Evolutionary conservation across 192 early-diverging fungal genomes (phyloP), one percentile per base, ranked within the genome.

Genomic region (Chytriomyces sp.): DNA sequence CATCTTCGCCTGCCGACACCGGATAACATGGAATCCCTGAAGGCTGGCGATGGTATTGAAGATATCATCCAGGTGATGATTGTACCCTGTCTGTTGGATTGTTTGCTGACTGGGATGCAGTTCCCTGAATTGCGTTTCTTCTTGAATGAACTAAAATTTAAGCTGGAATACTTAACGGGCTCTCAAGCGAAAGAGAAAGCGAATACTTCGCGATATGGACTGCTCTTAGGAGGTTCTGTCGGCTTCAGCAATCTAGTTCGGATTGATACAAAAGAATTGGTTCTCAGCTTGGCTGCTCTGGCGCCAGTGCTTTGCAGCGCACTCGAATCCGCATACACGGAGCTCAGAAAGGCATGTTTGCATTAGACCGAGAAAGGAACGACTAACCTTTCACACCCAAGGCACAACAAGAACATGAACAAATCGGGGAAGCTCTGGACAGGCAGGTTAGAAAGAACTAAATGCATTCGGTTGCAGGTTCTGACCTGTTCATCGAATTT

Each of bases 191-290:
- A 61, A 32, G n/a, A 5, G n/a, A 70, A 70, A 41, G 2, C 41
- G 12, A 28, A 17, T 37, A 8, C 38, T 28, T 37, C 19, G 44
- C n/a, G 19, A 36, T n/a, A 10, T 5, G 68, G 68, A 5, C 41
- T 70, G 28, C 38, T 70, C 7, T 54, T 33, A 4, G 59, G 55
- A 59, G 68, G 68, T 10, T 70, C 68, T 59, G 68, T 70, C n/a
- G 56, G 38, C 3, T 41, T 28, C 39, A 70, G 57, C 32, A 59
- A 38, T 58, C 39, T 70, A 6, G 37, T 38, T 6, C 8, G 68
- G 22, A 44, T 39, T 30, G 19, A 12, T 0, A 39, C 34, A 8
- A 59, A 32, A 39, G 57, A 57, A 1, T 12, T 70, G 5, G n/a
- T 59, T 5, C 6, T 22, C 8, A 14, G 25, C 14, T 26, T 70